phyloP scores from a whole-genome alignment of 2,329 filamentous ascomycete species.

The Sarocladiaceae sp. region DNA sequence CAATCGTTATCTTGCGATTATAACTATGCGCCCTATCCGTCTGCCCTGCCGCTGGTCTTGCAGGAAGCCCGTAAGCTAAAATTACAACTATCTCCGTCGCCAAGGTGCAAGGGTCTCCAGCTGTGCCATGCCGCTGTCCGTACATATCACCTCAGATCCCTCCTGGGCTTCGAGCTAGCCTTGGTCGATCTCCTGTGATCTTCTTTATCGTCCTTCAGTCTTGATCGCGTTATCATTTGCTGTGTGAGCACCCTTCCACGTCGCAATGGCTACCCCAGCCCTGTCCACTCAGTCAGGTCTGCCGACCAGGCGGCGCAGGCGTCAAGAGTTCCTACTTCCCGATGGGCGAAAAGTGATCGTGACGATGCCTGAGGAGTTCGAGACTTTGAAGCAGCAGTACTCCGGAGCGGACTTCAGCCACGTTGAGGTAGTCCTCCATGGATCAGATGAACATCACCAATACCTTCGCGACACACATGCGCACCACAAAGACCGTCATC shows the following conservation, averaged over 20 bases:
- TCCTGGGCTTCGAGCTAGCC: too few relatives aligned
- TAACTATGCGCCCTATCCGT: too few relatives aligned
- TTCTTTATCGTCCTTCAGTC: too few relatives aligned
- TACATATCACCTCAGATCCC: too few relatives aligned
- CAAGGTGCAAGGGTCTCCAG: too few relatives aligned
- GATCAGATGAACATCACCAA: slow-evolving; percentile 39
- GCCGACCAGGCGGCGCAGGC: slow-evolving; percentile 25
- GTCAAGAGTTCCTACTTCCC: slow-evolving; percentile 48
- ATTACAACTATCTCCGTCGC: too few relatives aligned
- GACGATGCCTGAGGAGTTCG: slow-evolving; percentile 48
- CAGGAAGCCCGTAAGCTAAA: too few relatives aligned
- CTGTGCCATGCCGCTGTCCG: too few relatives aligned
- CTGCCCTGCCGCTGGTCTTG: too few relatives aligned
- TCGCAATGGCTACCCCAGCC: not conserved
- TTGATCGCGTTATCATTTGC: not conserved
- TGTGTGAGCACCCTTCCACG: not conserved
- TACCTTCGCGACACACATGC: slow-evolving; percentile 44
- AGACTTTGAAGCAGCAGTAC: slow-evolving; percentile 39
- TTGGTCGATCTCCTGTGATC: too few relatives aligned
- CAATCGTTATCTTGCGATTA: too few relatives aligned
- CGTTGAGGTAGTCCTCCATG: slow-evolving; percentile 53
- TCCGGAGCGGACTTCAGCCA: slow-evolving; percentile 24
- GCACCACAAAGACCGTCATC: slow-evolving; percentile 43
- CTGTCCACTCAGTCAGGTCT: slow-evolving; percentile 12
- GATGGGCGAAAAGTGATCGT: slow-evolving; percentile 51